A percentile compares a stretch with the other conserved stretches of the same genome.
Evolutionary conservation across 2,329 filamentous ascomycete genomes (phyloP).

Genomic region (Myriosclerotinia curreyana): DNA sequence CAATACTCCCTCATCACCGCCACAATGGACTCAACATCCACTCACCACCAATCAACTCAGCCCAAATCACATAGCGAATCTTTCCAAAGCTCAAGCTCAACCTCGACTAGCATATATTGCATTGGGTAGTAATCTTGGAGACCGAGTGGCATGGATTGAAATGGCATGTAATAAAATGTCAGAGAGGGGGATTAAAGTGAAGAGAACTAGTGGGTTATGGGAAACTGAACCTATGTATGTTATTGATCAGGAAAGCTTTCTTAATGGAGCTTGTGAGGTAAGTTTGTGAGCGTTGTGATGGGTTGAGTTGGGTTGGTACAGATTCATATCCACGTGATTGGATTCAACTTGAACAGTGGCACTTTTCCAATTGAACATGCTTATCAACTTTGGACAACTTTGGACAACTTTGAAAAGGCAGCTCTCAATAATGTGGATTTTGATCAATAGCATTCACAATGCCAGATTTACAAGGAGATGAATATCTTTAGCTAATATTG

Average conservation of each 20-base stretch:
- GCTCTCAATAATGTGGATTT: no score
- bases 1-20: background rate
- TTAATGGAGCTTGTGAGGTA: slow-evolving; percentile 93
- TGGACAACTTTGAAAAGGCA: no score
- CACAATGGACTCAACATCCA: slow-evolving; percentile 19
- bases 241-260: slow-evolving; percentile 78
- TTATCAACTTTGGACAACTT: no score
- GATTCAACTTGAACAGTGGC: background rate
- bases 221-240: slow-evolving; percentile 98
- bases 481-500: background rate
- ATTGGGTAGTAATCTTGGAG: slow-evolving; percentile 87
- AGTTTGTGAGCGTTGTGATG: no score
- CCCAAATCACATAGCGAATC: background rate
- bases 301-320: no score
- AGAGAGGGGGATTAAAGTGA: slow-evolving; percentile 65
- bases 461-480: no score
- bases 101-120: slow-evolving; percentile 67
- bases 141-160: slow-evolving; percentile 82
- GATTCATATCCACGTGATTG: slow-evolving; percentile 11
- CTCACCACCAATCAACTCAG: background rate
- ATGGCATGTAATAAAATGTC: slow-evolving; percentile 77
- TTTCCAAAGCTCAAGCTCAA: background rate
- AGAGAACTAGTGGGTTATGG: slow-evolving; percentile 83
- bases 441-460: no score
- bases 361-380: background rate